Percentiles rank a stretch among this genome's conserved stretches.
Conservation (phyloP, 192 early-diverging fungal genomes). For the Dissophora globulifera region DNA sequence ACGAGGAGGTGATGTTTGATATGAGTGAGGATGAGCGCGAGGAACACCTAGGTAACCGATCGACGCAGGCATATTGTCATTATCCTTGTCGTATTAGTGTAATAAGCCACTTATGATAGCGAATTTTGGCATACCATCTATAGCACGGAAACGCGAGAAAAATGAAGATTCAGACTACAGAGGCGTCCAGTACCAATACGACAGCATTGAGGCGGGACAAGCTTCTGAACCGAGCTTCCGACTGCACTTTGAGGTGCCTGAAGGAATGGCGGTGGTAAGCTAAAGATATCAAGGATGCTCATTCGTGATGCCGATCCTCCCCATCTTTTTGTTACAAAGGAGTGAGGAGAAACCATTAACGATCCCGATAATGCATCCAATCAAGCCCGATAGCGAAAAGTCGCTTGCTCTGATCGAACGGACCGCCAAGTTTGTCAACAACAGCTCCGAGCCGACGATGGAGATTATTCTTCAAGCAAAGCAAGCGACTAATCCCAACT, state of each 20-base stretch:
- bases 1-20: slow-evolving; percentile 63
- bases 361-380: not conserved
- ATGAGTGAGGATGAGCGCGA: slow-evolving; percentile 67
- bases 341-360: too few species aligned
- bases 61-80: not conserved
- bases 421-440: slow-evolving; percentile 74
- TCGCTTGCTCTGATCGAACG: slow-evolving; percentile 75
- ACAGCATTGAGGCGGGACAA: slow-evolving; percentile 10
- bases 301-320: too few species aligned
- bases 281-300: too few species aligned
- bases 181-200: slow-evolving; percentile 32
- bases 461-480: slow-evolving; percentile 80
- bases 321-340: too few species aligned
- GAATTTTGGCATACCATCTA: too few species aligned
- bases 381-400: slow-evolving; percentile 63
- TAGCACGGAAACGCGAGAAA: slow-evolving; percentile 18
- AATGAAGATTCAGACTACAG: slow-evolving; percentile 13
- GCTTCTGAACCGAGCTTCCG: slow-evolving; percentile 24
- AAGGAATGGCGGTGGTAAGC: slow-evolving; percentile 57
- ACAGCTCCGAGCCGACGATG: slow-evolving; percentile 65
- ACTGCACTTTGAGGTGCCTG: slow-evolving; percentile 62
- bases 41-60: slow-evolving; percentile 56
- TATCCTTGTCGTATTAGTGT: too few species aligned
- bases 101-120: too few species aligned
- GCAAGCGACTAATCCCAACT: slow-evolving; percentile 76